Percentiles rank a stretch among this genome's conserved stretches.
These are phyloP conservation scores for Brassica rapa DNA, from an alignment of 345 rosid genomes.

Conservation along the genomic window DNA sequence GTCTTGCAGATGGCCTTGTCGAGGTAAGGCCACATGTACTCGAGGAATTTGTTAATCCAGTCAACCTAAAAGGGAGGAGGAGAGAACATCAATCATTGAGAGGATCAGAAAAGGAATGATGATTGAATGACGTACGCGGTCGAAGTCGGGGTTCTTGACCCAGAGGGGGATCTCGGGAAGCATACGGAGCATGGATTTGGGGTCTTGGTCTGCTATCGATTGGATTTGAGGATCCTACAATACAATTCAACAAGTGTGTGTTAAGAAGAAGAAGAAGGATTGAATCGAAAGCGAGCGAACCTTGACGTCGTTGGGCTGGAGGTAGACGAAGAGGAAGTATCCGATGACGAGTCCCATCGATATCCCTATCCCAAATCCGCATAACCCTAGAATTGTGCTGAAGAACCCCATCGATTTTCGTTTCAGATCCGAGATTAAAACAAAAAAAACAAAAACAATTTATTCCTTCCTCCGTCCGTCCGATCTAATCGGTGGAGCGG, in stretches of 20 bases:
- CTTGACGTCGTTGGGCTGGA: conserved; percentile 77
- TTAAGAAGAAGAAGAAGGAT: not conserved
- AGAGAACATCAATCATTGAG: conserved; percentile 7
- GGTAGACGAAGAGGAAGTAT: conserved; percentile 72
- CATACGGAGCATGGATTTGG: conserved; percentile 73
- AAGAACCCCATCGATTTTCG: conserved; percentile 62
- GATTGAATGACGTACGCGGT: conserved; percentile 62
- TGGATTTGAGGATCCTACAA: conserved; percentile 65
- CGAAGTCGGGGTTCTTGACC: conserved; percentile 92
- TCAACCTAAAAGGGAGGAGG: conserved; percentile 53
- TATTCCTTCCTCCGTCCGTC: not conserved
- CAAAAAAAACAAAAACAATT: not conserved
- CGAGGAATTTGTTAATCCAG: conserved; percentile 84
- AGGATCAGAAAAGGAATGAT: not conserved
- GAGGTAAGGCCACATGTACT: conserved; percentile 89
- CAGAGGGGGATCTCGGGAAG: conserved; percentile 93
- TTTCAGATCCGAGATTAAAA: conserved; percentile 5
- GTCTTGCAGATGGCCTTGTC: conserved; percentile 98
- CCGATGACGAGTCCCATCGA: conserved; percentile 76
- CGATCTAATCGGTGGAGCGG: not conserved
- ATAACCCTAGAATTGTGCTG: conserved; percentile 69
- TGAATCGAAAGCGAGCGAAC: conserved; percentile 30
- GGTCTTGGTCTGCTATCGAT: conserved; percentile 71
- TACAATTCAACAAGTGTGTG: not conserved
- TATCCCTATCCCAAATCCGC: conserved; percentile 88